phyloP scores from a whole-genome alignment of 768 basidiomycete species.

The Termitomyces bulborhizus region DNA sequence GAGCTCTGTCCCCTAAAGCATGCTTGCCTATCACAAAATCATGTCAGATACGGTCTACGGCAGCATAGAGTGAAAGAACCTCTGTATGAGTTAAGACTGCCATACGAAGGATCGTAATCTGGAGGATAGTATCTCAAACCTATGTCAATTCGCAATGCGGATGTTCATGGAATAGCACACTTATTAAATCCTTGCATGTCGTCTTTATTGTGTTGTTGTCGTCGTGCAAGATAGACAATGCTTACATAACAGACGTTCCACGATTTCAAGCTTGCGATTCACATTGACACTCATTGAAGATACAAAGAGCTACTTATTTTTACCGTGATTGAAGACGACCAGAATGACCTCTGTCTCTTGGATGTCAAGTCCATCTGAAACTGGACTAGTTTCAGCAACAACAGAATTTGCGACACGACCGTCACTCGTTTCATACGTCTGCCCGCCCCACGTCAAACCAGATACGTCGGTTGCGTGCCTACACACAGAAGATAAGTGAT shows the following conservation, averaged over 20 bases:
- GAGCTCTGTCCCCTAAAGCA: conserved; percentile 87
- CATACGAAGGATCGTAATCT: conserved; percentile 50
- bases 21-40: conserved; percentile 64
- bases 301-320: background rate
- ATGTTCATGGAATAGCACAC: conserved; percentile 13
- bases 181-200: conserved; percentile 46
- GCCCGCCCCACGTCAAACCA: conserved; percentile 52
- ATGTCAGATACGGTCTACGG: conserved; percentile 4
- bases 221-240: too few species aligned
- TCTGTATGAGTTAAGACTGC: conserved; percentile 67
- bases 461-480: conserved; percentile 45
- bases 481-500: background rate
- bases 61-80: conserved; percentile 29
- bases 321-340: conserved; percentile 23
- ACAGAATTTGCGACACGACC: conserved; percentile 33
- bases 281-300: too few species aligned
- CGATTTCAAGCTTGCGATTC: too few species aligned
- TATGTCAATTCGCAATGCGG: background rate
- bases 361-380: conserved; percentile 37
- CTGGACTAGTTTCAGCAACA: conserved; percentile 18
- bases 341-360: conserved; percentile 43
- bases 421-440: conserved; percentile 47
- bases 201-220: background rate
- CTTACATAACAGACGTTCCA: background rate
- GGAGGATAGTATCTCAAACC: conserved; percentile 40